Evolutionary conservation across 75 land plant species (phyloP), one percentile per base, ranked within the genome.

Genomic region (Sequoiadendron giganteum): DNA sequence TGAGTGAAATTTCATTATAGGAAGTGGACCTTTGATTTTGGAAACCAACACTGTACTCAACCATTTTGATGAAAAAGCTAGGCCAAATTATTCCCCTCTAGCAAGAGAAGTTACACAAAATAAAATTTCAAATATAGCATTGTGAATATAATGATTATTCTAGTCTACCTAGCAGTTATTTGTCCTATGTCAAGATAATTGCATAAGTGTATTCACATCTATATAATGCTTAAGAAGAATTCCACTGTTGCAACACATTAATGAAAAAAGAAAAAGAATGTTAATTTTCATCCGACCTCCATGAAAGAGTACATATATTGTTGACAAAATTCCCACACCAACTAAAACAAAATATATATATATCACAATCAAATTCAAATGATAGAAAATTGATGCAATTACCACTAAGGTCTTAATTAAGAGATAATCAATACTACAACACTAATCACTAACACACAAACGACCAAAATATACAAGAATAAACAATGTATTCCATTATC

Each of bases 261-360:
- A 34, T 11, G 95, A 93, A 18, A 96, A 85, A 3, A 88, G 14
- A 16, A 93, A 86, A 2, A 97, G 91, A 15, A 95, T 47, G 19
- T 80, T 43, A 42, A 95, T 86, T 48, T 96, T 94, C 39, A 95
- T 19, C 99, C 99, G 96, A 1, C 99, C 99, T 87, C 98, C 98
- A 61, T 92, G 82, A 48, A 92, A 76, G n/a, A 95, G 88, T 3
- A 97, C 99, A 91, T 92, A 96, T 30, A 98, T 98, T 25, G 92
- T 90, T 39, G 98, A 96, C 1, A 97, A 89, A 39, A 97, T 87
- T 2, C 99, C 99, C 13, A 97, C 93, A n/a, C n/a, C n/a, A n/a
- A n/a, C n/a, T n/a, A n/a, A n/a, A n/a, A n/a, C n/a, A n/a, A n/a
- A n/a, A n/a, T n/a, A n/a, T n/a, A n/a, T n/a, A n/a, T n/a, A 42